Base-by-base conservation (phyloP, 768 basidiomycete genomes). In the Boletus coccyginus region DNA sequence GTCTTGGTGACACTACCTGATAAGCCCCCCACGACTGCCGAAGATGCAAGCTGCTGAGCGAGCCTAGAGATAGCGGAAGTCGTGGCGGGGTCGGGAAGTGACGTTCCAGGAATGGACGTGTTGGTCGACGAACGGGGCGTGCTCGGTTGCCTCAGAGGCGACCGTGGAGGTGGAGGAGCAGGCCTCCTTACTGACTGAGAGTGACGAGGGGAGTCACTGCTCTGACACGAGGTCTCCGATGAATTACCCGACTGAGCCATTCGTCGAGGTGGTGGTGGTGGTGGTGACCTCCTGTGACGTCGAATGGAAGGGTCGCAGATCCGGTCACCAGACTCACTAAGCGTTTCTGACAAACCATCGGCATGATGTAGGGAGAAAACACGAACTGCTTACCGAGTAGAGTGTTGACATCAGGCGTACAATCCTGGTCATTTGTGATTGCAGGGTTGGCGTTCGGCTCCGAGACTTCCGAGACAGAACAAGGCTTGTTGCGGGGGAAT, bases 141-240 rank as follows among this genome's bases (percentile, higher is more conserved):
- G 13, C 32, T 19, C 12, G 39, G 24, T 60, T 9, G 56, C 10
- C 14, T 16, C 21, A 21, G 21, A 14, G n/a, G 10, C 40, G 58
- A 46, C 5, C 9, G 60, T 6, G 35, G 43, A 6, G 61, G 56
- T 19, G 61, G 38, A 44, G 56, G 33, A 19, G 52, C 45, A 7
- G 60, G 52, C 33, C 54, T 38, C 19, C 60, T 62, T 35, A 38
- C 10, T 13, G 59, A 42, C 11, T 0, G 24, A 21, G 63, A 45
- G 5, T 44, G 47, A 32, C 43, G 47, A 44, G 19, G 10, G 14
- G 46, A 38, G 24, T n/a, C 16, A 17, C 27, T 29, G 5, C 6
- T 17, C 11, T 21, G 14, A 13, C 49, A 42, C 21, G 27, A 29
- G 3, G 32, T 17, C 24, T 48, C 54, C 13, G 38, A 40, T 12